phyloP scores from a whole-genome alignment of 2,329 filamentous ascomycete species.

The Trichoderma oligosporum region DNA sequence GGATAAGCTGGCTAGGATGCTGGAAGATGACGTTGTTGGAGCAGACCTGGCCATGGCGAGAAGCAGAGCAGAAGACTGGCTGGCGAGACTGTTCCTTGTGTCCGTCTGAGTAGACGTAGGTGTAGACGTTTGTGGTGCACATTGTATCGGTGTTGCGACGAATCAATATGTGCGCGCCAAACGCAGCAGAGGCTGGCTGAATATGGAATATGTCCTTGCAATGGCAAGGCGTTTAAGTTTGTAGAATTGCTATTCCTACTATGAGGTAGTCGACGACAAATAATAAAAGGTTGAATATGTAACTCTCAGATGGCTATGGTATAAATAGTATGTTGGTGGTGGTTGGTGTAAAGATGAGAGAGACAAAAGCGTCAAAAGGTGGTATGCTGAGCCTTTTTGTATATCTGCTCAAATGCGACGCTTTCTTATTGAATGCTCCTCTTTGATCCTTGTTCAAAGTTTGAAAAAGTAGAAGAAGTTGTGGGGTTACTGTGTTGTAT shows the following conservation, averaged over 20 bases:
- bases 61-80: slow-evolving; percentile 37
- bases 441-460: slow-evolving; percentile 6
- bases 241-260: not conserved
- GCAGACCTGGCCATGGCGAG: slow-evolving; percentile 42
- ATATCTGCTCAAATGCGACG: not conserved
- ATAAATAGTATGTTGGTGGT: not conserved
- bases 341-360: slow-evolving; percentile 12
- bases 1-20: slow-evolving; percentile 39
- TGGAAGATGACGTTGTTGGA: slow-evolving; percentile 38
- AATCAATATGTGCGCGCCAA: slow-evolving; percentile 12
- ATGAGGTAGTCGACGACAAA: no score
- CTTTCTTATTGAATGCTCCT: not conserved
- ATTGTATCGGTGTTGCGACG: slow-evolving; percentile 37
- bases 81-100: slow-evolving; percentile 34
- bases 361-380: not conserved
- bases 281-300: not conserved
- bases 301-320: not conserved
- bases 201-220: not conserved
- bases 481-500: slow-evolving; percentile 13
- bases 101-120: slow-evolving; percentile 47
- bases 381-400: slow-evolving; percentile 14
- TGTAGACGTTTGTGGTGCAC: slow-evolving; percentile 48
- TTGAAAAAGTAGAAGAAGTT: slow-evolving; percentile 3
- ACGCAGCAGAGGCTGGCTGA: not conserved
- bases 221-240: not conserved